These are phyloP conservation scores for Pseudocercospora macadamiae DNA, from an alignment of 2,329 filamentous ascomycete species.

Conservation along the genomic window DNA sequence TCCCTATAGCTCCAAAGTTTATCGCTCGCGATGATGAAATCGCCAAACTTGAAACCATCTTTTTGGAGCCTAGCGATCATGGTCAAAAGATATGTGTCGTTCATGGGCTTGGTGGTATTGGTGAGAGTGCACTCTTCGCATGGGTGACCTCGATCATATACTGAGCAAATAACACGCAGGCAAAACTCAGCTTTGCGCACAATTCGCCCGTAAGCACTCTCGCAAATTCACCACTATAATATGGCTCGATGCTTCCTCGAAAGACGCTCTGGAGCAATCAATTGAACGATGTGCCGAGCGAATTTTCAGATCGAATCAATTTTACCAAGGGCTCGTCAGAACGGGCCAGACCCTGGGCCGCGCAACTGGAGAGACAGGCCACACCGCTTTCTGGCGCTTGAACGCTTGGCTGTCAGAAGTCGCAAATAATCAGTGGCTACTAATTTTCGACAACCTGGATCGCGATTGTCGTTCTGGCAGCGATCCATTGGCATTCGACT, in stretches of 20 bases:
- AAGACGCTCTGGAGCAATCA: conserved; percentile 36
- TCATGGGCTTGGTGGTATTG: conserved; percentile 36
- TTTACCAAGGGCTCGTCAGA: background rate
- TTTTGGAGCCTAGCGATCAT: conserved; percentile 1
- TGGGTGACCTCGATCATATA: background rate
- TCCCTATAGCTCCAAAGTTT: conserved; percentile 26
- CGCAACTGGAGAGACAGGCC: background rate
- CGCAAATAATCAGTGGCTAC: conserved; percentile 38
- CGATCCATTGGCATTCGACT: conserved; percentile 31
- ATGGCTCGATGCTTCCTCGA: conserved; percentile 39
- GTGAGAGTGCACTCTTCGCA: background rate
- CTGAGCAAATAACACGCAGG: conserved; percentile 2
- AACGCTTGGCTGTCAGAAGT: conserved; percentile 30
- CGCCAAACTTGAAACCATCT: conserved; percentile 24
- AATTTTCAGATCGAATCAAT: background rate
- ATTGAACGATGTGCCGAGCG: background rate
- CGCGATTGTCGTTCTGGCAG: conserved; percentile 8
- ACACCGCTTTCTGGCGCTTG: background rate
- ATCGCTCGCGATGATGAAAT: conserved; percentile 31
- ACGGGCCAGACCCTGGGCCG: background rate
- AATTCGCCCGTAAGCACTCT: conserved; percentile 23
- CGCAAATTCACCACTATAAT: conserved; percentile 37
- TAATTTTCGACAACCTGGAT: conserved; percentile 43
- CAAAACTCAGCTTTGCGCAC: conserved; percentile 33
- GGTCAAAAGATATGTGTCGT: conserved; percentile 30